A percentile compares a stretch with the other conserved stretches of the same genome.
These are phyloP conservation scores for Furcasterigmium furcatum DNA, from an alignment of 2,329 filamentous ascomycete genomes.

Conservation along the genomic window DNA sequence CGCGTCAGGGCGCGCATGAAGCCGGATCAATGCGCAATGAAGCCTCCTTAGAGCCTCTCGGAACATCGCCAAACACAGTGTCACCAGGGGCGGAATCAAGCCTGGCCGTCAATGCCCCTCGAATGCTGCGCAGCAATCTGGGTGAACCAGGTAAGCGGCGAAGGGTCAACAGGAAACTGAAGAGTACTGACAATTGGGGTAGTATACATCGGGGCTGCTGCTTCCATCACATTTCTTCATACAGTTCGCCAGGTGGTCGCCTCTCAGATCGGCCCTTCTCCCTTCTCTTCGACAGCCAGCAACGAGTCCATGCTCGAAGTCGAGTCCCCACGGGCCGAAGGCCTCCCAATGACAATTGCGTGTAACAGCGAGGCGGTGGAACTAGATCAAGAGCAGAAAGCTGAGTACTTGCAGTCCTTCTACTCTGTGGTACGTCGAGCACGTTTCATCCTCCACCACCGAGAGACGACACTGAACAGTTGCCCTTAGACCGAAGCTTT, in stretches of 20 bases:
- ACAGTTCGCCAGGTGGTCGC: conserved; percentile 44
- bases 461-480: too few species aligned
- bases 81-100: not conserved
- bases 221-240: conserved; percentile 53
- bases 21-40: conserved; percentile 4
- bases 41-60: conserved; percentile 6
- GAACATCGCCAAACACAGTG: conserved; percentile 5
- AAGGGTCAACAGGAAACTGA: too few species aligned
- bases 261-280: conserved; percentile 49
- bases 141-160: conserved; percentile 49
- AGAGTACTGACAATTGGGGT: too few species aligned
- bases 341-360: not conserved
- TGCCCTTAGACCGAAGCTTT: conserved; percentile 26
- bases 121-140: conserved; percentile 48
- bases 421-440: not conserved
- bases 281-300: conserved; percentile 48
- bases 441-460: not conserved
- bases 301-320: conserved; percentile 51
- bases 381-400: not conserved
- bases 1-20: conserved; percentile 11
- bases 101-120: conserved; percentile 13
- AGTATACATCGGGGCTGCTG: conserved; percentile 44
- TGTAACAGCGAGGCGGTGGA: not conserved
- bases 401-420: not conserved
- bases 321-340: conserved; percentile 16